Evolutionary conservation across 139 green algal species (phyloP), one percentile per base, ranked within the genome.

Genomic region (Desmodesmus armatus): DNA sequence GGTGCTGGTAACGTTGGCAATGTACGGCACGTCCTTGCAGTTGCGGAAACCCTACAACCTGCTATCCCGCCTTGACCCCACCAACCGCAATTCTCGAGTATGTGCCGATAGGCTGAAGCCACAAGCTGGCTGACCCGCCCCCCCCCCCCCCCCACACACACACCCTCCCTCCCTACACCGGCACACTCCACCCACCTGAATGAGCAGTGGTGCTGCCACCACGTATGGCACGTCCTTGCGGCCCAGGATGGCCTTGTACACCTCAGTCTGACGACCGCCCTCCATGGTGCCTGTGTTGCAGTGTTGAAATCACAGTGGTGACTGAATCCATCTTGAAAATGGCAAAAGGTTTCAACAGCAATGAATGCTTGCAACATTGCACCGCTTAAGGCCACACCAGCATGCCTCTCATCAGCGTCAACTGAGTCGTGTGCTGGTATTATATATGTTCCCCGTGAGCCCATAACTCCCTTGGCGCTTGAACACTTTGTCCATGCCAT

Each of bases 221-320:
- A 98, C 79, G 89, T 99, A 99, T 2, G 97, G 97, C 62, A 99
- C 91, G 49, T 99, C 97, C 92, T 99, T 98, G 76, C 92, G 78
- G 11, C 37, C n/a, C 35, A 99, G 92, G 70, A 99, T 99, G 41
- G 82, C 88, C 85, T 97, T 92, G 65, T 93, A 94, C 1, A 99
- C 87, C 53, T 98, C 94, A 1, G 91, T 87, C 89, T 98, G 95
- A 25, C 96, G 88, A 4, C 94, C 95, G 3, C 94, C 96, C 89
- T 98, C 96, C 96, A 99, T 98, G 31, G 92, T 96, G 13, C 96
- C 96, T 78, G 86, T 65, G 21, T 65, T 31, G n/a, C 55, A n/a
- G 17, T 21, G 27, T 37, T 58, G 23, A 49, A 62, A 49, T 23
- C 71, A 78, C 6, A n/a, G 13, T 6, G 3, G 23, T 60, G n/a